Evolutionary conservation across 2,329 filamentous ascomycete genomes (phyloP), one percentile per base, ranked within the genome.

Genomic region (Diaporthe humulicola): DNA sequence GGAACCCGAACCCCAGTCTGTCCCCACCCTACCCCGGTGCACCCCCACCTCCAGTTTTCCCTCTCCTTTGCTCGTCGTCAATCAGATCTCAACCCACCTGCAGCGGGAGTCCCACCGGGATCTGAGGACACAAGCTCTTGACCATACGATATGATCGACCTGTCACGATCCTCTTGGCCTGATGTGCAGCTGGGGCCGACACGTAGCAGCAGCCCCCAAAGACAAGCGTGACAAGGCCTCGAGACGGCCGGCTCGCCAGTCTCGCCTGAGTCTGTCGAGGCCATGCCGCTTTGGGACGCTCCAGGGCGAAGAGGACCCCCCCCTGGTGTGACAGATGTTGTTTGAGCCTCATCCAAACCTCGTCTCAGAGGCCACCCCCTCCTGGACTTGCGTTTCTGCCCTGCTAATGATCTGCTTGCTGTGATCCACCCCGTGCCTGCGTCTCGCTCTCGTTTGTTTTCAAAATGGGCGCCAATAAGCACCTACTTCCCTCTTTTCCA

Each of bases 321-420:
- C 61, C 42, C 30, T 40, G 22, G 64, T 69, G 64, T 69, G 64
- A 69, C 64, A 69, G 48, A 69, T 69, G 64, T 22, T 70, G 75
- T 74, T 76, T 76, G 75, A 76, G 73, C 69, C 73, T 76, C 75
- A 58, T 74, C 70, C 74, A 61, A 50, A 72, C 28, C 72, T 70
- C 73, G 72, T 72, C 67, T 71, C 72, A 67, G 48, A 61, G 28
- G 19, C 19, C 42, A 50, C 70, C 70, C 70, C 42, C 54, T 64
- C 40, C 64, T 52, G 45, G 64, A 50, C 36, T 36, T 38, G 40
- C 40, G 33, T 38, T 33, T 33, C 9, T 42, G 38, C 40, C 17
- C 52, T 48, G 48, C 28, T 40, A 66, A 9, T 25, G 50, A 56
- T 66, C 19, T 56, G 66, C 61, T 14, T 58, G 67, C 64, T 38